Conservation (phyloP, 352 stramenopile species). For the Pythium sp. region DNA sequence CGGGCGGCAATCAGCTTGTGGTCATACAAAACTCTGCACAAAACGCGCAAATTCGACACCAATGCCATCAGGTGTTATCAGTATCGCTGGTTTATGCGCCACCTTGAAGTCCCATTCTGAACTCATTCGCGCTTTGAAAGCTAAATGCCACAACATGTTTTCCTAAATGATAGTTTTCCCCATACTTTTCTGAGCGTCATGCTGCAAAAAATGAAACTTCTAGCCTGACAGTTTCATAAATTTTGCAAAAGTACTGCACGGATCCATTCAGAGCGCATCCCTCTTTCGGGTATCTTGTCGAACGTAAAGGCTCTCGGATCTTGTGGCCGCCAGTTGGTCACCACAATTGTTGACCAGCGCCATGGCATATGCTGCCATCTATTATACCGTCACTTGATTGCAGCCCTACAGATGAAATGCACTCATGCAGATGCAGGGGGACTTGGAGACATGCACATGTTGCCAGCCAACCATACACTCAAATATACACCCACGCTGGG, state of each 20-base stretch:
- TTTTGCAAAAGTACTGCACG: background rate
- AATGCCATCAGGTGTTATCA: background rate
- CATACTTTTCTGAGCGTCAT: background rate
- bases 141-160: background rate
- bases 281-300: background rate
- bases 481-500: background rate
- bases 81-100: background rate
- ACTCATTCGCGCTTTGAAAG: background rate
- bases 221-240: background rate
- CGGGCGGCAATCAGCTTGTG: background rate
- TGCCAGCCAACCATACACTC: background rate
- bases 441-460: background rate
- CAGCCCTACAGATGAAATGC: background rate
- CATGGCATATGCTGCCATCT: background rate
- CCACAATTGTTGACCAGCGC: background rate
- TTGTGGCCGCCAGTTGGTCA: background rate
- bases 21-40: background rate
- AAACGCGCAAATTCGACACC: background rate
- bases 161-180: background rate
- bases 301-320: constrained; percentile 1
- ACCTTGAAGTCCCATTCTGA: background rate
- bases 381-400: background rate
- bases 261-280: background rate
- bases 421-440: background rate
- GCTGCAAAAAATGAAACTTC: background rate